Evolutionary conservation across 2,329 filamentous ascomycete genomes (phyloP), one percentile per base, ranked within the genome.

Genomic region (Verticillium dahliae): DNA sequence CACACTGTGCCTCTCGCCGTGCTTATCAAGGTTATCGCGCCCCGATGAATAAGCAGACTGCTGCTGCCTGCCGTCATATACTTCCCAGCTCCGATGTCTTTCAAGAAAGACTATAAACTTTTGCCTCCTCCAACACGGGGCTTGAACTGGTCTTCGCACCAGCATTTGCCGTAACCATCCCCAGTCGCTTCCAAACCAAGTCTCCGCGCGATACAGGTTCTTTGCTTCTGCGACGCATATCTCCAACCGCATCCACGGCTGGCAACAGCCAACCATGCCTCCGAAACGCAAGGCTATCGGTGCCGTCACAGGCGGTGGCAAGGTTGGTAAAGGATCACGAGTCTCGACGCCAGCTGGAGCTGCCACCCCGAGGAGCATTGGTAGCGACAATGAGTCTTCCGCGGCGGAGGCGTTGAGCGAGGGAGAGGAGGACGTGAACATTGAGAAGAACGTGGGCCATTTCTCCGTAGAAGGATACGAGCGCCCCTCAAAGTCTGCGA

Each of bases 231-330:
- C 45, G 45, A 50, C 45, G 4, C 7, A 6, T 10, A 50, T 3
- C 7, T 6, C 18, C 18, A 2, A 11, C 9, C 7, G 3, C 18
- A 7, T 50, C 45, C 45, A 50, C 45, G 22, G 45, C 18, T 3
- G 18, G 45, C n/a, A 50, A 15, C 45, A 50, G 45, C 14, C 54
- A 66, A 72, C 62, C 62, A 91, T 92, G 89, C 84, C 89, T 65
- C 34, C 56, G 18, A 92, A 92, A 77, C 83, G 89, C 71, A 91
- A 91, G 78, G 88, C 88, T 63, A 70, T 72, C 63, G 68, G 71
- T 71, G 78, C 76, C 67, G 77, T 77, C 62, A 75, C 78, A 62
- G 81, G 78, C 60, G 75, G 76, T 45, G 71, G 78, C 34, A 89
- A 88, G 74, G 78, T 78, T 35, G 83, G 84, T 62, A 83, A 80